phyloP scores from a whole-genome alignment of 1,284 basidiomycete species.

The Naganishia sp. region DNA sequence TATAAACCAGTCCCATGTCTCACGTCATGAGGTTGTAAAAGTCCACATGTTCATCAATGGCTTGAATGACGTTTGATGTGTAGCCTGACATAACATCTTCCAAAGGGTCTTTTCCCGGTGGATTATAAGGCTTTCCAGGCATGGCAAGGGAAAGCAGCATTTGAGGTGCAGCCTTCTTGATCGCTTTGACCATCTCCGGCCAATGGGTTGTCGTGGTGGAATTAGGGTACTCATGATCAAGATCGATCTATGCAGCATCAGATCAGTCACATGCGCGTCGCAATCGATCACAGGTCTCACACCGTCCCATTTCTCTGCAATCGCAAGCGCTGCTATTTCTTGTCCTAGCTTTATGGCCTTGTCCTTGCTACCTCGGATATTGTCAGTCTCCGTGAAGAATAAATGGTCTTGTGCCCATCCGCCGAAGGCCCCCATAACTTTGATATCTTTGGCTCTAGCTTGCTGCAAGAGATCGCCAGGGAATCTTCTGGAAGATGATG shows the following conservation, averaged over 20 bases:
- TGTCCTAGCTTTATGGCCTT: not conserved
- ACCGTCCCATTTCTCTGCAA: slow-evolving; percentile 2
- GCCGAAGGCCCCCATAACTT: slow-evolving; percentile 9
- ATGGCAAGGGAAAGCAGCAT: slow-evolving; percentile 10
- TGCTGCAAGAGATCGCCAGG: not conserved
- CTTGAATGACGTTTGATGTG: no score
- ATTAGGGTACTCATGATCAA: slow-evolving; percentile 13
- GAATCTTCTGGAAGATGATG: not conserved
- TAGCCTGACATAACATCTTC: not conserved
- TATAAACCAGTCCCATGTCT: not conserved
- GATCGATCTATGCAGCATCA: not conserved
- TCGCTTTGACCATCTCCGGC: not conserved
- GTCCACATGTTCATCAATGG: not conserved
- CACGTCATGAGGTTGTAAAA: slow-evolving; percentile 22
- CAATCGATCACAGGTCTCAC: not conserved
- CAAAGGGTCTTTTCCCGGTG: not conserved
- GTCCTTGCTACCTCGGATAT: not conserved
- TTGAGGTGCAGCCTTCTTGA: slow-evolving; percentile 1
- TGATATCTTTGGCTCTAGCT: not conserved
- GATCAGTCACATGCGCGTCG: no score
- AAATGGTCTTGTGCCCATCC: slow-evolving; percentile 4
- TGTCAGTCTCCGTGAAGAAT: not conserved
- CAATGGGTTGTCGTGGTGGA: not conserved
- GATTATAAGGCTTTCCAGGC: not conserved
- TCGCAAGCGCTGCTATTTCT: slow-evolving; percentile 1